Evolutionary conservation across 257 asterid species (phyloP).

Genomic region (Petunia secreta): DNA sequence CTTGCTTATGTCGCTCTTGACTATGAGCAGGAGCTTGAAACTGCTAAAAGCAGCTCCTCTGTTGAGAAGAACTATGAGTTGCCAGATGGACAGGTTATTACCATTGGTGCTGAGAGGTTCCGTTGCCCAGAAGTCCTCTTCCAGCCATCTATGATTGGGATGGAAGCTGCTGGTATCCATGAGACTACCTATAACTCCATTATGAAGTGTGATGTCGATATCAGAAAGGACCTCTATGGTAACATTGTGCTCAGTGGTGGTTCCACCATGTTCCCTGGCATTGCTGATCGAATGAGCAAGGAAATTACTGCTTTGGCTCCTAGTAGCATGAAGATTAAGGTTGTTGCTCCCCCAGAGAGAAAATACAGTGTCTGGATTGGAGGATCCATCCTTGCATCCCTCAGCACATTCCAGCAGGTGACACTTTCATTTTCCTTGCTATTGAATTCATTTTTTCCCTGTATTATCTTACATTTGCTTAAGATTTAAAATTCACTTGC

Average conservation of each 20-base stretch:
- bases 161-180: background rate
- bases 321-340: background rate
- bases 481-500: too few relatives aligned
- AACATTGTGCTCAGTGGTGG: background rate
- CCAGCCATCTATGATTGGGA: background rate
- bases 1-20: background rate
- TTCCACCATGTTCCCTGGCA: background rate
- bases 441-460: too few relatives aligned
- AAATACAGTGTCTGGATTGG: too few relatives aligned
- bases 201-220: background rate
- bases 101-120: too few relatives aligned
- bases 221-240: background rate
- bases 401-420: too few relatives aligned
- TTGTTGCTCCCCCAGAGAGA: too few relatives aligned
- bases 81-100: too few relatives aligned
- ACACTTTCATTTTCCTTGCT: too few relatives aligned
- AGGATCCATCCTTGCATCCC: too few relatives aligned
- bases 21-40: slow-evolving; percentile 6
- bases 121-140: too few relatives aligned
- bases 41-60: background rate
- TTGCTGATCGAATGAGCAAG: background rate
- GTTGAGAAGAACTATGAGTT: background rate
- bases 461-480: too few relatives aligned
- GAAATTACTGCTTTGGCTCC: slow-evolving; percentile 2
- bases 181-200: background rate